These are phyloP conservation scores for Glycine latifolia DNA, from an alignment of 306 rosid genomes.

Conservation along the genomic window DNA sequence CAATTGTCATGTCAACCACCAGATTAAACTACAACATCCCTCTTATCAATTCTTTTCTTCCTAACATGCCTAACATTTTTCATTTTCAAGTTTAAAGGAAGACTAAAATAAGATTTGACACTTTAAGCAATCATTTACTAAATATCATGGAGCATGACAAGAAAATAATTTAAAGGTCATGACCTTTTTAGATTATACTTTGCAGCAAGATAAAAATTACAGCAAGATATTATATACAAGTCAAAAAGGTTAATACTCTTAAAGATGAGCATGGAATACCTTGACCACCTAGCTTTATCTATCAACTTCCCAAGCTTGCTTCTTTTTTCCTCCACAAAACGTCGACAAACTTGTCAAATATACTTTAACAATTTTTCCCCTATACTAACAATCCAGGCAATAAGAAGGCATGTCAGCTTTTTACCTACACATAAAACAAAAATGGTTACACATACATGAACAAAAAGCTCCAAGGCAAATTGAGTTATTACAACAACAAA, in stretches of 20 bases:
- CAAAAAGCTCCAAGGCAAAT: conserved; percentile 19
- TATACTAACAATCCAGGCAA: conserved; percentile 97
- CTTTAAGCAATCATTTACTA: conserved; percentile 30
- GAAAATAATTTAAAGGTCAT: conserved; percentile 24
- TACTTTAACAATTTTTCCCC: conserved; percentile 99
- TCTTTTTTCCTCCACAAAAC: conserved; percentile 96
- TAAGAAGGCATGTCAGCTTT: conserved; percentile 95
- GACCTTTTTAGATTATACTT: background rate
- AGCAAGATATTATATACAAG: background rate
- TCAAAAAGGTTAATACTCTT: background rate
- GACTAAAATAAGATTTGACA: background rate
- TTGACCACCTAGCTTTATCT: conserved; percentile 95
- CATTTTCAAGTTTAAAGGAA: conserved; percentile 37
- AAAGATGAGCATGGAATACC: conserved; percentile 62
- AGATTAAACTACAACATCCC: conserved; percentile 27
- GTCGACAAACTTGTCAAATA: conserved; percentile 95
- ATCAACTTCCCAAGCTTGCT: conserved; percentile 90
- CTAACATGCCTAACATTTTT: conserved; percentile 7
- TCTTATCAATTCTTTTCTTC: conserved; percentile 28
- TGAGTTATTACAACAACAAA: conserved; percentile 2
- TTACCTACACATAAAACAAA: conserved; percentile 72
- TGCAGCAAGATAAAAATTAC: conserved; percentile 3
- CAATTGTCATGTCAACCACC: background rate
- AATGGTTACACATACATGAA: conserved; percentile 38
- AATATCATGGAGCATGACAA: background rate